A percentile compares a stretch with the other conserved stretches of the same genome.
Evolutionary conservation across 371 early-diverging fungal genomes (phyloP).

Genomic region (Saksenaea vasiformis): DNA sequence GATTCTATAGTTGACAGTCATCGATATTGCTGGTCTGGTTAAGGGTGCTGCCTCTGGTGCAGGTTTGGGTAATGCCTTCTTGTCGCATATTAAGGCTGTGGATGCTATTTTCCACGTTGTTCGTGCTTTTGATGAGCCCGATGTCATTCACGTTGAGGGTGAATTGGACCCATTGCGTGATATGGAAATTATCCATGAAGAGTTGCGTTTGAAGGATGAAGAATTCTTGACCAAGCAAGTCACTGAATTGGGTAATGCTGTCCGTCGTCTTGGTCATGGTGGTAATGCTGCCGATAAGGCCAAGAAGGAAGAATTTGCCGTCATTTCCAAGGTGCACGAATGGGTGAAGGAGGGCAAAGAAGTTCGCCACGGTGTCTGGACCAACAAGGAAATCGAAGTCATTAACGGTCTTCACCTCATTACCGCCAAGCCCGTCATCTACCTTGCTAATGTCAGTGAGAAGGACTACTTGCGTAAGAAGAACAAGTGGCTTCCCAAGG

Average conservation of each 20-base stretch:
- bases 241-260: conserved; percentile 61
- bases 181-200: conserved; percentile 95
- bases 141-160: conserved; percentile 96
- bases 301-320: conserved; percentile 86
- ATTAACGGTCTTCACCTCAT: conserved; percentile 92
- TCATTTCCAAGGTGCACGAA: conserved; percentile 73
- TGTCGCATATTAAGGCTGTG: conserved; percentile 95
- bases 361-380: conserved; percentile 89
- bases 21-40: conserved; percentile 99
- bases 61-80: conserved; percentile 98
- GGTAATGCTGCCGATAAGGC: conserved; percentile 85
- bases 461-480: conserved; percentile 87
- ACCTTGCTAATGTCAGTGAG: conserved; percentile 94
- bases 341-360: conserved; percentile 80
- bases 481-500: conserved; percentile 91
- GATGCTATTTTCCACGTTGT: conserved; percentile 99
- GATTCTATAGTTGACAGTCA: conserved; percentile 89
- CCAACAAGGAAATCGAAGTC: conserved; percentile 88
- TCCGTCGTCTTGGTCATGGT: conserved; percentile 71
- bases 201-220: conserved; percentile 95
- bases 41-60: conserved; percentile 92
- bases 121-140: conserved; percentile 88
- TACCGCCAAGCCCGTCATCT: conserved; percentile 98
- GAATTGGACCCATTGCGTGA: conserved; percentile 95
- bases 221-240: conserved; percentile 80